These are phyloP conservation scores for Metarhizium rileyi DNA, from an alignment of 2,329 filamentous ascomycete genomes.

Conservation along the genomic window DNA sequence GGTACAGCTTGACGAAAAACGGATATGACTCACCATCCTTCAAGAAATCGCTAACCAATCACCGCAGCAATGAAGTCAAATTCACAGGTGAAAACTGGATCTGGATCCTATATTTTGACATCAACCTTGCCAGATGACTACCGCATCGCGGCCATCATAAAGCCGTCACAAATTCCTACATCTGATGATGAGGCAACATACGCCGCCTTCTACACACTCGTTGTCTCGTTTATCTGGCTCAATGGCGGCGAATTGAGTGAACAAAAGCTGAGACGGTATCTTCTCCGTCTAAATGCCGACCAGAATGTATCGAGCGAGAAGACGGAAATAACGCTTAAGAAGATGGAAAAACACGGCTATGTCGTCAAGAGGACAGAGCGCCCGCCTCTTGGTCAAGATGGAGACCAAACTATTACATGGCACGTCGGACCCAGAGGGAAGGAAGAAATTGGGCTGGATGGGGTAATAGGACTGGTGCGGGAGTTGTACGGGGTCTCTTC, in stretches of 20 bases:
- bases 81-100: slow-evolving; percentile 43
- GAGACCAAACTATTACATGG: slow-evolving; percentile 72
- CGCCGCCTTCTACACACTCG: slow-evolving; percentile 67
- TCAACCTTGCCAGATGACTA: slow-evolving; percentile 62
- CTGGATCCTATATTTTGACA: slow-evolving; percentile 67
- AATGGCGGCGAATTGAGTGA: slow-evolving; percentile 67
- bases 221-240: slow-evolving; percentile 69
- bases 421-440: slow-evolving; percentile 77
- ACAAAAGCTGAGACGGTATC: slow-evolving; percentile 65
- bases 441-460: slow-evolving; percentile 71
- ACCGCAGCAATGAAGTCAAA: slow-evolving; percentile 32
- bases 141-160: slow-evolving; percentile 55
- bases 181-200: slow-evolving; percentile 67
- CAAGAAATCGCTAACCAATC: slow-evolving; percentile 7
- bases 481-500: slow-evolving; percentile 45
- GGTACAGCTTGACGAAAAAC: slow-evolving; percentile 33
- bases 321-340: slow-evolving; percentile 64
- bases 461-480: slow-evolving; percentile 61
- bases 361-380: slow-evolving; percentile 64
- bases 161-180: slow-evolving; percentile 57
- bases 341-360: slow-evolving; percentile 75
- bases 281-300: slow-evolving; percentile 66
- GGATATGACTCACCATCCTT: too few relatives aligned
- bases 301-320: slow-evolving; percentile 64
- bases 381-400: slow-evolving; percentile 39